Base-by-base conservation (phyloP, 768 basidiomycete genomes). In the Mycena amicta region DNA sequence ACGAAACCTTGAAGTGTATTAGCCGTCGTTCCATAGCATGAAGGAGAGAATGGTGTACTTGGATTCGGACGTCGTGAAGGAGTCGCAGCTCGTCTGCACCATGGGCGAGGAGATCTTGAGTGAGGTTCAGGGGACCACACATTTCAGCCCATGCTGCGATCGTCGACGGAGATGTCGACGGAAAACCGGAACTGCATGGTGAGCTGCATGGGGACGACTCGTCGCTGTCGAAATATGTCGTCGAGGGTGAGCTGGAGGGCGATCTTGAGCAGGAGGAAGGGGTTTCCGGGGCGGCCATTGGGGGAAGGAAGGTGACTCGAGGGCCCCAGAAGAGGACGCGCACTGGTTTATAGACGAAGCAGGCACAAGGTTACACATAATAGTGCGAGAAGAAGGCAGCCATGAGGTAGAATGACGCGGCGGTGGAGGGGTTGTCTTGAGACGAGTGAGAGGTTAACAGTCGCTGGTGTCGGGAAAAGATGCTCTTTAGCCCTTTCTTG, bases 121-220 rank as follows among this genome's bases (percentile, higher is more conserved):
- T 64, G 5, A 64, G 53, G 28, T 45, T 33, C 27, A 37, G 58
- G 4, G 59, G 59, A 23, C 52, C 43, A 55, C 58, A 57, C 22
- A 37, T 39, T n/a, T 60, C 59, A 3, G 50, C 43, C 59, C 62
- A 64, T 57, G 53, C 53, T 27, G 40, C 55, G 43, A 63, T 57
- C 45, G 62, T 55, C 18, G 62, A 60, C 25, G 62, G 62, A n/a
- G 62, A 57, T 15, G 58, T 63, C 18, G 62, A 60, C 25, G 62
- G 62, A n/a, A 58, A 57, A n/a, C 55, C 60, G 16, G 62, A 63
- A 52, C 47, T 57, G 52, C 43, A 50, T 18, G 62, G 58, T 8
- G 62, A 60, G 37, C 31, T 57, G 52, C 52, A 56, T 13, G 57
- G 58, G 6, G 62, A 60, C 22, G 62, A 59, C 25, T 56, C 52